Conservation (phyloP, 140 eudicot genomes). For the Stevia rebaudiana region DNA sequence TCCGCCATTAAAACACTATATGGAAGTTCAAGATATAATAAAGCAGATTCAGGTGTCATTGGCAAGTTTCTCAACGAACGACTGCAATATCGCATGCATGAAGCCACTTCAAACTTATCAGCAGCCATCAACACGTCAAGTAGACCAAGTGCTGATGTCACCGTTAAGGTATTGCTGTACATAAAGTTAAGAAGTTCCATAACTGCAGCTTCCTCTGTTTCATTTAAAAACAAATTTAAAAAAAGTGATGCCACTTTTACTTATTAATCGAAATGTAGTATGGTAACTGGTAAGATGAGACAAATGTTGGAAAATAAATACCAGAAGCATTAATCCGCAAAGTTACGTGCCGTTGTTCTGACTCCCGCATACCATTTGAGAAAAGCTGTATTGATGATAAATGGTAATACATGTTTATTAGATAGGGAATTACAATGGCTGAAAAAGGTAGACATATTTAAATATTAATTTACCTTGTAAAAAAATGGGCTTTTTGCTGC, state of each 20-base stretch:
- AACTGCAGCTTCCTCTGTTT: slow-evolving; percentile 75
- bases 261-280: neutral
- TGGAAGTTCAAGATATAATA: slow-evolving; percentile 69
- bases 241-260: neutral
- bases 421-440: neutral
- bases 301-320: slow-evolving; percentile 21
- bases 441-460: neutral
- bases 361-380: slow-evolving; percentile 94
- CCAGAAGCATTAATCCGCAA: slow-evolving; percentile 83
- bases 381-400: slow-evolving; percentile 49
- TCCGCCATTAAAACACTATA: slow-evolving; percentile 73
- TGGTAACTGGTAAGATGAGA: too few species aligned
- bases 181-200: slow-evolving; percentile 86
- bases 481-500: slow-evolving; percentile 95
- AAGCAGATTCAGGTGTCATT: slow-evolving; percentile 76
- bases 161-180: slow-evolving; percentile 65
- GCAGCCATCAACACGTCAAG: slow-evolving; percentile 83
- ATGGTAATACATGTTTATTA: neutral
- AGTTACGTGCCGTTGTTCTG: slow-evolving; percentile 84
- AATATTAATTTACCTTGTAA: slow-evolving; percentile 53
- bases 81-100: slow-evolving; percentile 76
- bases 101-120: slow-evolving; percentile 79
- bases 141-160: slow-evolving; percentile 50
- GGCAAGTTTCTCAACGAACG: slow-evolving; percentile 54
- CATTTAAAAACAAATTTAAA: too few species aligned